Evolutionary conservation across 176 grass and related monocot species (phyloP).

Genomic region (Phoenix dactylifera): DNA sequence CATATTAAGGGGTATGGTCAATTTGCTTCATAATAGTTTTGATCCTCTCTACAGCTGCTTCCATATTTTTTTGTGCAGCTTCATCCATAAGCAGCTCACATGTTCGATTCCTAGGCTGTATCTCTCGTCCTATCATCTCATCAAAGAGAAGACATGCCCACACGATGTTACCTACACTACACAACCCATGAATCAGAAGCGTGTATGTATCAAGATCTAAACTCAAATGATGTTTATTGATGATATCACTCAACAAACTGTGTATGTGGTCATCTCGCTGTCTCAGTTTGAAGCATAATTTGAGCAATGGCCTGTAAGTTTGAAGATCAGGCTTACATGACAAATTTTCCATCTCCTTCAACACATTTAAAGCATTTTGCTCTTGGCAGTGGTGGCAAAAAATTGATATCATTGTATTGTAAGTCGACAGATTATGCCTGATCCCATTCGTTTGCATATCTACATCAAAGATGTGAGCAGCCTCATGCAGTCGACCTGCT

Average conservation of each 20-base stretch:
- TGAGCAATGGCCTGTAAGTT: conserved; percentile 66
- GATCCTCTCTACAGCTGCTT: conserved; percentile 34
- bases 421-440: conserved; percentile 37
- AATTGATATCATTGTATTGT: conserved; percentile 77
- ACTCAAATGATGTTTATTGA: conserved; percentile 43
- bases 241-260: conserved; percentile 44
- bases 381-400: conserved; percentile 48
- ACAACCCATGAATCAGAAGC: conserved; percentile 67
- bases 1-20: background rate
- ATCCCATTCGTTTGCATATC: conserved; percentile 66
- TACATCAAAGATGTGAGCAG: conserved; percentile 51
- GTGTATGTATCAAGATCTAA: conserved; percentile 80
- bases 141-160: conserved; percentile 59
- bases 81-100: conserved; percentile 57
- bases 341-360: conserved; percentile 55
- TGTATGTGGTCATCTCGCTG: conserved; percentile 26
- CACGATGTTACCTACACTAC: conserved; percentile 39
- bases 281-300: conserved; percentile 42
- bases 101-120: conserved; percentile 51
- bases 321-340: conserved; percentile 69
- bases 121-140: conserved; percentile 72
- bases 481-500: conserved; percentile 39
- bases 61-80: conserved; percentile 44
- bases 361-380: conserved; percentile 44
- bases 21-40: conserved; percentile 23